Evolutionary conservation across 441 rosid genomes (phyloP).

Genomic region (Jatropha podagrica): DNA sequence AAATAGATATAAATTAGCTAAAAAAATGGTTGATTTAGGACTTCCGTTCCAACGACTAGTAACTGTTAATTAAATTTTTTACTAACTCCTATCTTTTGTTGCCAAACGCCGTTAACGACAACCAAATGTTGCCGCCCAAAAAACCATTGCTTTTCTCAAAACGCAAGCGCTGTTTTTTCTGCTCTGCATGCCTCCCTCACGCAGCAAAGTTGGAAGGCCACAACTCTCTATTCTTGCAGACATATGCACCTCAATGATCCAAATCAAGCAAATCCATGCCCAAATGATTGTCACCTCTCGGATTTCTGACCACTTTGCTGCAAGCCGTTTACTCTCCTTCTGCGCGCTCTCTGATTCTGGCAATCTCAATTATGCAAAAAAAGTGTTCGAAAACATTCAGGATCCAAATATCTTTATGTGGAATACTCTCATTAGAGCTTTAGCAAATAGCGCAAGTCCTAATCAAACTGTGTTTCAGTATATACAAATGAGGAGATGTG

Average conservation of each 20-base stretch:
- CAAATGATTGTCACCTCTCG: slow-evolving; percentile 8
- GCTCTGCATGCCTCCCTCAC: neutral
- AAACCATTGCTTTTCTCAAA: neutral
- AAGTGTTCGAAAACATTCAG: neutral
- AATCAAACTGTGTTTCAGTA: slow-evolving; percentile 1
- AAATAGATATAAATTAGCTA: too few species aligned
- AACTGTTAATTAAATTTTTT: too few species aligned
- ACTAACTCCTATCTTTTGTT: too few species aligned
- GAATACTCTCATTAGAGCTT: slow-evolving; percentile 18
- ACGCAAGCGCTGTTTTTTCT: neutral
- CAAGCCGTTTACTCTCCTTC: slow-evolving; percentile 3
- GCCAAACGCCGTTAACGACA: too few species aligned
- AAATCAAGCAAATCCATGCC: slow-evolving; percentile 13
- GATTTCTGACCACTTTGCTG: too few species aligned
- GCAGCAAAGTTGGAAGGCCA: neutral
- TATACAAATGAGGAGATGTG: neutral
- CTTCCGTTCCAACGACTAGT: too few species aligned
- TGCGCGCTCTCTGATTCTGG: slow-evolving; percentile 4
- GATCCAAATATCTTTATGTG: slow-evolving; percentile 15
- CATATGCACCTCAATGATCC: slow-evolving; percentile 11
- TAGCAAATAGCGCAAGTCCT: neutral
- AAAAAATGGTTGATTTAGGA: too few species aligned
- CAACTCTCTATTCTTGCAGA: slow-evolving; percentile 9
- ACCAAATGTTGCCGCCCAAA: neutral
- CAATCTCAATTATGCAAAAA: slow-evolving; percentile 3